A percentile compares a stretch with the other conserved stretches of the same genome.
These are phyloP conservation scores for Aspergillus brasiliensis DNA, from an alignment of 2,329 filamentous ascomycete genomes.

Conservation along the genomic window DNA sequence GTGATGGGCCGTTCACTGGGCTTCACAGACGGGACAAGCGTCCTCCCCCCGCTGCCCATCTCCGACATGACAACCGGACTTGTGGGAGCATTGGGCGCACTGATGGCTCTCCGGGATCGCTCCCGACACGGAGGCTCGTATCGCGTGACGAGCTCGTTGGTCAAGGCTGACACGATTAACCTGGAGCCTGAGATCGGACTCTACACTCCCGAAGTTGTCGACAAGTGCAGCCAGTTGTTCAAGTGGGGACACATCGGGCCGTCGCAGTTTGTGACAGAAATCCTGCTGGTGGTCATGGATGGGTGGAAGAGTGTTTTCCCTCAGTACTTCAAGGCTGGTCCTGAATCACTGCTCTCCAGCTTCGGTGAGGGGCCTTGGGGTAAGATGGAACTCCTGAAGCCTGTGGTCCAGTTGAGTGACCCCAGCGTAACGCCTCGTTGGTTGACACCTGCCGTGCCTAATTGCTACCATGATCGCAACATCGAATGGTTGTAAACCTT, in stretches of 20 bases:
- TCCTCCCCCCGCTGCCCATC: conserved; percentile 24
- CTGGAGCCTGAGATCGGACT: conserved; percentile 34
- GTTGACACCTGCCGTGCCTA: neutral
- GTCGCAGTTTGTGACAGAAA: neutral
- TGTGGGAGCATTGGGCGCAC: conserved; percentile 19
- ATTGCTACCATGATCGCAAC: neutral
- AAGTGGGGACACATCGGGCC: neutral
- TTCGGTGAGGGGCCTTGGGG: neutral
- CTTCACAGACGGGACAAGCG: conserved; percentile 17
- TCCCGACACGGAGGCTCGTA: conserved; percentile 23
- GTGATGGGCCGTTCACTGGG: conserved; percentile 40
- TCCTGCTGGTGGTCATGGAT: neutral
- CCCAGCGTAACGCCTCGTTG: neutral
- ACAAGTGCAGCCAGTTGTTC: neutral
- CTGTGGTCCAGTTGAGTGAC: neutral
- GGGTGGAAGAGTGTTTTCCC: neutral
- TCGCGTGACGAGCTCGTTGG: conserved; percentile 32
- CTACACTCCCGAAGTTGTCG: neutral
- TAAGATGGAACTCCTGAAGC: neutral
- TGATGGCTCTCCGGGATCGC: conserved; percentile 23
- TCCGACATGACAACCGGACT: conserved; percentile 29
- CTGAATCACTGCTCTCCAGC: neutral
- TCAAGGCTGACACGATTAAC: conserved; percentile 33
- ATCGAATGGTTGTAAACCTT: neutral
- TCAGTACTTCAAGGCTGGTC: neutral